These are phyloP conservation scores for Candida gorgasii DNA, from an alignment of 805 yeast genomes.

Conservation along the genomic window DNA sequence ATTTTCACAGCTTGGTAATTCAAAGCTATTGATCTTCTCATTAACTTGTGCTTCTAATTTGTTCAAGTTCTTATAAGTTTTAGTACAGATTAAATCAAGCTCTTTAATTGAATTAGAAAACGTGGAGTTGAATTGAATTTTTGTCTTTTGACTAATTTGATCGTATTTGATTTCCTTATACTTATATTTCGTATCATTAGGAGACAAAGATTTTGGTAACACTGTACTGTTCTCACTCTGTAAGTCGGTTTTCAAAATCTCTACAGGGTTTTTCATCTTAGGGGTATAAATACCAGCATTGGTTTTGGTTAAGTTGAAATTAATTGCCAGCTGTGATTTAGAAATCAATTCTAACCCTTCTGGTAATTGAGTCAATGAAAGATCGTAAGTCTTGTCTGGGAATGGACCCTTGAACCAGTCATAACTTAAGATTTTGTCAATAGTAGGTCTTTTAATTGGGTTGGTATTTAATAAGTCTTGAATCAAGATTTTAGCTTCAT, in stretches of 20 bases:
- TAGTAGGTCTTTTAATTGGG: conserved; percentile 78
- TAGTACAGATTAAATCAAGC: conserved; percentile 37
- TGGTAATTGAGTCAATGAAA: conserved; percentile 65
- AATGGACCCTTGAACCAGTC: conserved; percentile 87
- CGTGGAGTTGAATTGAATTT: conserved; percentile 39
- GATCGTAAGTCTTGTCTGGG: conserved; percentile 67
- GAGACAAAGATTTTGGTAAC: conserved; percentile 87
- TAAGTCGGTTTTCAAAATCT: conserved; percentile 66
- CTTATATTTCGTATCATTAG: conserved; percentile 86
- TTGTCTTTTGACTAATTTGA: conserved; percentile 29
- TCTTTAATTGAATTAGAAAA: conserved; percentile 40
- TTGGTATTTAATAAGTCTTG: conserved; percentile 70
- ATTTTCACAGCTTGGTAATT: conserved; percentile 47
- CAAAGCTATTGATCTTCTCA: conserved; percentile 33
- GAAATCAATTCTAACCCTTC: conserved; percentile 53
- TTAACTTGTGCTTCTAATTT: conserved; percentile 41
- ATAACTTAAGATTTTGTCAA: conserved; percentile 76
- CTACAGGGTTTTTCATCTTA: conserved; percentile 61
- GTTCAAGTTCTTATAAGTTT: conserved; percentile 41
- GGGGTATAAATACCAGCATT: conserved; percentile 62
- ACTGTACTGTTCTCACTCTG: conserved; percentile 69
- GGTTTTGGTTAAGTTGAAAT: conserved; percentile 66
- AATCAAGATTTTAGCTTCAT: conserved; percentile 73
- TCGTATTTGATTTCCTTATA: conserved; percentile 67
- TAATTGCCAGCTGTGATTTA: conserved; percentile 60